These are phyloP conservation scores for Tetradesmus obliquus DNA, from an alignment of 139 green algal species.

Conservation along the genomic window DNA sequence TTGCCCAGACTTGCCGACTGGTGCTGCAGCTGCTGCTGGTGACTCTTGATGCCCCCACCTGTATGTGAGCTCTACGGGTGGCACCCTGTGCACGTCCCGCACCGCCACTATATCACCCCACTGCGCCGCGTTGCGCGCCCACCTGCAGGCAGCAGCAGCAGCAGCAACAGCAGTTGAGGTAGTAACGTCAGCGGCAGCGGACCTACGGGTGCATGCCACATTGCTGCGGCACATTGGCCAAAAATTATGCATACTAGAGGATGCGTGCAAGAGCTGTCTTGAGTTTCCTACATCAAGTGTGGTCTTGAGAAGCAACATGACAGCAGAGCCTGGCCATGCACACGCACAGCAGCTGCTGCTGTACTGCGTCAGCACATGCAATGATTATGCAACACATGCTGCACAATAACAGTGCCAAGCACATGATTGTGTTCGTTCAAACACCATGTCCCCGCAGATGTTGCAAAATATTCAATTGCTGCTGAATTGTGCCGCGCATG, in stretches of 20 bases:
- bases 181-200: background rate
- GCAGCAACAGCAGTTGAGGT: background rate
- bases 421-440: background rate
- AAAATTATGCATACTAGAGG: no score
- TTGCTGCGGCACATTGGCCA: background rate
- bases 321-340: background rate
- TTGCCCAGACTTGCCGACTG: no score
- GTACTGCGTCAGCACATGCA: background rate
- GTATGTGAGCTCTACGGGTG: constrained; percentile 52
- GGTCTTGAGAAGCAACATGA: background rate
- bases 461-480: background rate
- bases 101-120: constrained; percentile 61
- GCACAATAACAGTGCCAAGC: background rate
- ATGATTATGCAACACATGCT: background rate
- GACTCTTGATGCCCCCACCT: constrained; percentile 34
- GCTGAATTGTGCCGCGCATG: background rate
- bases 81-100: constrained; percentile 66
- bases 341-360: background rate
- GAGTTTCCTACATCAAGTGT: no score
- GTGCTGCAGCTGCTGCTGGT: background rate
- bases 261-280: no score
- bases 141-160: constrained; percentile 37
- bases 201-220: no score
- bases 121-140: constrained; percentile 32
- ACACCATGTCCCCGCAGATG: background rate